These are phyloP conservation scores for Chlorella vulgaris DNA, from an alignment of 139 green algal genomes.

Conservation along the genomic window DNA sequence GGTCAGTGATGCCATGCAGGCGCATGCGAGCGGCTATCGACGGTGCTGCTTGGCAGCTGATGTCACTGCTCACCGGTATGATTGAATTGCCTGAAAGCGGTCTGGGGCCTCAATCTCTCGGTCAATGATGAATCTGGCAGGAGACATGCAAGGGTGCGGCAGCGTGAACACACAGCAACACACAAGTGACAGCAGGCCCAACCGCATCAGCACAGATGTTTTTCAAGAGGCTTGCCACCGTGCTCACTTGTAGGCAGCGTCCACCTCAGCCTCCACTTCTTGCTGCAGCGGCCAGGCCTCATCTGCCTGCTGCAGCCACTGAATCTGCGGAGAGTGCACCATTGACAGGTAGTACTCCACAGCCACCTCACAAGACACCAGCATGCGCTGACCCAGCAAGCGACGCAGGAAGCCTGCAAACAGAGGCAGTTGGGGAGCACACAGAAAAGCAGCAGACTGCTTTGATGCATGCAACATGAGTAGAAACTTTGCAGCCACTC, in stretches of 20 bases:
- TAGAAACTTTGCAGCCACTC: no score
- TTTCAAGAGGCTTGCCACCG: background rate
- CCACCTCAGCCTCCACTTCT: constrained; percentile 47
- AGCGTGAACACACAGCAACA: no score
- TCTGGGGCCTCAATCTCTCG: constrained; percentile 87
- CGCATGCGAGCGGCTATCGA: no score
- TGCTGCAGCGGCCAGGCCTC: constrained; percentile 26
- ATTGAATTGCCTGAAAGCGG: constrained; percentile 84
- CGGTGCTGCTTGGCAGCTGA: no score
- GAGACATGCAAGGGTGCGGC: background rate
- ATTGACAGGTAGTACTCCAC: constrained; percentile 83
- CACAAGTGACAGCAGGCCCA: no score
- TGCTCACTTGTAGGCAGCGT: constrained; percentile 41
- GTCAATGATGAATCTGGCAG: constrained; percentile 55
- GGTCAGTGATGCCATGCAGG: no score
- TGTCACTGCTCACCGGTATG: constrained; percentile 59
- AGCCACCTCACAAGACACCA: constrained; percentile 75
- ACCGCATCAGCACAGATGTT: no score
- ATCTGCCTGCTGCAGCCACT: constrained; percentile 47
- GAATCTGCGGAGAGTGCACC: constrained; percentile 59
- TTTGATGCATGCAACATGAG: background rate
- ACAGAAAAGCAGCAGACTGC: background rate
- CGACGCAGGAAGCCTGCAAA: constrained; percentile 40
- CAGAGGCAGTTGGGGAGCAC: background rate
- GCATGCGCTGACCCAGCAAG: constrained; percentile 53